Evolutionary conservation across 768 basidiomycete species (phyloP).

Genomic region (Dacryopinax primogenitus): DNA sequence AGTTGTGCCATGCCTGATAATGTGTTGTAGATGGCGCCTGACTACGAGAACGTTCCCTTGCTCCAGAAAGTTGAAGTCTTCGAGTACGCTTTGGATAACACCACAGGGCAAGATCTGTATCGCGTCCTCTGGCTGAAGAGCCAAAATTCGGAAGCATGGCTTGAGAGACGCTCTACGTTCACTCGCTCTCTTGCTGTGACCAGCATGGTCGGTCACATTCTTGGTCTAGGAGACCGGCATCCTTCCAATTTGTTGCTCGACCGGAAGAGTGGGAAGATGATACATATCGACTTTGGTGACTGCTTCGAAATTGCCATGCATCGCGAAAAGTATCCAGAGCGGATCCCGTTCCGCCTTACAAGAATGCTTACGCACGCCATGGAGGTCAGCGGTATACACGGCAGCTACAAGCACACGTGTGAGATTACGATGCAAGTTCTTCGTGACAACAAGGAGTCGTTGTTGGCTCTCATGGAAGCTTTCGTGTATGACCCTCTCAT

Average conservation of each 20-base stretch:
- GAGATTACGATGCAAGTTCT: conserved; percentile 96
- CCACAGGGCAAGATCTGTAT: conserved; percentile 95
- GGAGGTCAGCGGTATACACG: conserved; percentile 99
- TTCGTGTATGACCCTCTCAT: conserved; percentile 98
- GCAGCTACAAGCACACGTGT: conserved; percentile 89
- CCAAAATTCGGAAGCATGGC: conserved; percentile 90
- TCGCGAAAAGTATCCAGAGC: conserved; percentile 97
- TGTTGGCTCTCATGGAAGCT: conserved; percentile 97
- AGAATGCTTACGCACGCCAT: conserved; percentile 98
- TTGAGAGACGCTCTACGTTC: conserved; percentile 90
- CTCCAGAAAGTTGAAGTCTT: conserved; percentile 99
- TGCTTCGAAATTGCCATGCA: conserved; percentile 98
- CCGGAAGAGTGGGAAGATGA: conserved; percentile 82
- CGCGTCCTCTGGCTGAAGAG: conserved; percentile 94
- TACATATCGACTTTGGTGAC: conserved; percentile 96
- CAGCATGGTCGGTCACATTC: conserved; percentile 97
- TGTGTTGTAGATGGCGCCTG: conserved; percentile 82
- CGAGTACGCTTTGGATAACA: conserved; percentile 95
- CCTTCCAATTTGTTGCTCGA: conserved; percentile 90
- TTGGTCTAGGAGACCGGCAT: conserved; percentile 94
- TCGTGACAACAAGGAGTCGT: conserved; percentile 93
- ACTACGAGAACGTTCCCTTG: conserved; percentile 86
- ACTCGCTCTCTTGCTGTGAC: conserved; percentile 91
- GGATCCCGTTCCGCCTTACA: conserved; percentile 93
- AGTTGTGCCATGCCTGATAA: not conserved